Base-by-base conservation (phyloP, 2,329 filamentous ascomycete species). In the Exophiala sp. region DNA sequence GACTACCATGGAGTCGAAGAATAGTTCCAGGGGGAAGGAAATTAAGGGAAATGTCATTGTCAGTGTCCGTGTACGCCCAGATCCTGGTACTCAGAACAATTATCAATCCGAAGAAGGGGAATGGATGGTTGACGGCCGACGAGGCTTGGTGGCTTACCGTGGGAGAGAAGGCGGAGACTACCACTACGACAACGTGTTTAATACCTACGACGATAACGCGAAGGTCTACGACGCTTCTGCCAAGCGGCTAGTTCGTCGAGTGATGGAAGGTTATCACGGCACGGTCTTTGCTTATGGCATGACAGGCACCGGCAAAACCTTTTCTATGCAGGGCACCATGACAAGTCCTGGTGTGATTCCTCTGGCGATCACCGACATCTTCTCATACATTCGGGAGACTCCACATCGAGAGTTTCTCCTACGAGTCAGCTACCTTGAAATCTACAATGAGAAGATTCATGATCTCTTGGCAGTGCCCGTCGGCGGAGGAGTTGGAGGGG, bases 241-340 rank as follows among this genome's bases (percentile, higher is more conserved):
- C 37, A 97, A 97, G 70, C 85, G 93, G 55, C 76, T 98, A 44
- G 93, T 98, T 40, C 85, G 93, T 60, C 80, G 93, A 62, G 93
- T 98, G 43, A 98, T 98, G 93, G 93, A 98, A 73, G 93, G 93
- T 35, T 98, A 97, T 66, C 91, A 97, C 64, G 93, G 91, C 52
- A 98, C 93, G 1, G 93, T 98, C 19, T 97, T 98, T 66, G 56
- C 56, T 2, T 98, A 98, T 67, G 93, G 93, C 64, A 97, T 97
- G 90, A 98, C 93, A 2, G 93, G 93, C 55, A 97, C 93, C 0
- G 93, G 93, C 60, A 98, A 98, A 73, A 98, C 93, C 0, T 98
- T 97, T 67, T 97, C 91, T 32, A 98, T 98, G 93, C 93, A 98
- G 73, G 93, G 93, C 61, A 98, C 93, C 9, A 89, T 90, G 39